These are phyloP conservation scores for Calonectria montana DNA, from an alignment of 2,329 filamentous ascomycete genomes.

Conservation along the genomic window DNA sequence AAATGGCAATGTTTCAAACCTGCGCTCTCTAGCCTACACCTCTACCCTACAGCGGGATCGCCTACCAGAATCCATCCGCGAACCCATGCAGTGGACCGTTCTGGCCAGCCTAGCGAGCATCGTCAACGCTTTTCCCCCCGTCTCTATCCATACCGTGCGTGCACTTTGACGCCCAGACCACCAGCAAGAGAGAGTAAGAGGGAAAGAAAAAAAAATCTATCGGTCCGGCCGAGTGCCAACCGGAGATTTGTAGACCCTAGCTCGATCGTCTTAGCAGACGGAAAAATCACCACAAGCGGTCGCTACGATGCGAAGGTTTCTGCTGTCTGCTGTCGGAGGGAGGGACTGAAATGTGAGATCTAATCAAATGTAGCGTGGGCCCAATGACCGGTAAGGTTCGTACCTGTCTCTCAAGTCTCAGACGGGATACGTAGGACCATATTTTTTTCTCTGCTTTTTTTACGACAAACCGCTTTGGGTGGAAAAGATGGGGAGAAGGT, in stretches of 20 bases:
- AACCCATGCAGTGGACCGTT: constrained; percentile 1
- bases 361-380: constrained; percentile 3
- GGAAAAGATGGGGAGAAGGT: constrained; percentile 4
- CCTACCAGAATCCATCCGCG: background rate
- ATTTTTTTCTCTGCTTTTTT: background rate
- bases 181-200: background rate
- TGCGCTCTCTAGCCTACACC: background rate
- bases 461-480: background rate
- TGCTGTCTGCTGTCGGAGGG: background rate
- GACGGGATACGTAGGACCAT: background rate
- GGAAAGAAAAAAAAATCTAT: background rate
- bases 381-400: background rate
- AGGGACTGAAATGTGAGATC: background rate
- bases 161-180: background rate
- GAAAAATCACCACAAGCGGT: constrained; percentile 2
- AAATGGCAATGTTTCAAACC: background rate
- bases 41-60: background rate
- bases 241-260: background rate
- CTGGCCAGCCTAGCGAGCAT: background rate
- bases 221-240: background rate
- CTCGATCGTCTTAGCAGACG: background rate
- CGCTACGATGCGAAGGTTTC: constrained; percentile 5
- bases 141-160: background rate
- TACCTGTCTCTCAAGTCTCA: background rate
- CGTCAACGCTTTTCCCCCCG: background rate